phyloP scores from a whole-genome alignment of 805 yeast genomes.

The Lipomyces sp. region DNA sequence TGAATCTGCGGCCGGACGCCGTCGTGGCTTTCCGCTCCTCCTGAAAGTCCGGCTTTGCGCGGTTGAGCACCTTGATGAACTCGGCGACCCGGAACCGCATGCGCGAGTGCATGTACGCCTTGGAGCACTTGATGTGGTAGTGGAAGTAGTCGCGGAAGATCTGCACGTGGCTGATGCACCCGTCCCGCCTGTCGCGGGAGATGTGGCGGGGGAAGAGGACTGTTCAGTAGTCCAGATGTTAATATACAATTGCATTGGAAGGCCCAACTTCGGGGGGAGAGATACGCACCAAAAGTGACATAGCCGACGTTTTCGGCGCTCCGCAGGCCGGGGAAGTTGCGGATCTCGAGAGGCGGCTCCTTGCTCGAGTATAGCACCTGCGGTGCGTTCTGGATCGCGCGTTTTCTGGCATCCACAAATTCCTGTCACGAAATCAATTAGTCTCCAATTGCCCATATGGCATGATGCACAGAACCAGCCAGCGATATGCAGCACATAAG shows the following conservation, averaged over 20 bases:
- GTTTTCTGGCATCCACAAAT: slow-evolving; percentile 49
- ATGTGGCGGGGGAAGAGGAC: slow-evolving; percentile 51
- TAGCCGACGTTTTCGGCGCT: slow-evolving; percentile 50
- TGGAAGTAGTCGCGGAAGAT: slow-evolving; percentile 96
- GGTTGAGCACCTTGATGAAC: slow-evolving; percentile 88
- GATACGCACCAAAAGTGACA: slow-evolving; percentile 50
- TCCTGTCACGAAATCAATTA: slow-evolving; percentile 17
- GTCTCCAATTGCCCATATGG: neutral
- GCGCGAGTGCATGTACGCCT: slow-evolving; percentile 97
- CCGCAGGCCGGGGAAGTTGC: slow-evolving; percentile 42
- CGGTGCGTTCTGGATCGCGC: slow-evolving; percentile 95
- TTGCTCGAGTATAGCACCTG: slow-evolving; percentile 88
- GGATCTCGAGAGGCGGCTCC: slow-evolving; percentile 90
- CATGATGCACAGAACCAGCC: neutral
- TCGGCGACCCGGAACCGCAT: slow-evolving; percentile 95
- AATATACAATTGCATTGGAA: neutral
- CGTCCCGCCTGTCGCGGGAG: slow-evolving; percentile 60
- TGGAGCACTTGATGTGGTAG: slow-evolving; percentile 96
- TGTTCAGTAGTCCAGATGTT: neutral
- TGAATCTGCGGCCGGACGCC: slow-evolving; percentile 69
- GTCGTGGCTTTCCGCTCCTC: slow-evolving; percentile 76
- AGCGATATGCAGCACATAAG: too few species aligned
- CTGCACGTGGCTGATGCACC: slow-evolving; percentile 86
- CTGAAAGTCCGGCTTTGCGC: slow-evolving; percentile 87
- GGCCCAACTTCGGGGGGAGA: slow-evolving; percentile 1